Conservation (phyloP, 169 alveolate species). For the Babesia divergens region DNA sequence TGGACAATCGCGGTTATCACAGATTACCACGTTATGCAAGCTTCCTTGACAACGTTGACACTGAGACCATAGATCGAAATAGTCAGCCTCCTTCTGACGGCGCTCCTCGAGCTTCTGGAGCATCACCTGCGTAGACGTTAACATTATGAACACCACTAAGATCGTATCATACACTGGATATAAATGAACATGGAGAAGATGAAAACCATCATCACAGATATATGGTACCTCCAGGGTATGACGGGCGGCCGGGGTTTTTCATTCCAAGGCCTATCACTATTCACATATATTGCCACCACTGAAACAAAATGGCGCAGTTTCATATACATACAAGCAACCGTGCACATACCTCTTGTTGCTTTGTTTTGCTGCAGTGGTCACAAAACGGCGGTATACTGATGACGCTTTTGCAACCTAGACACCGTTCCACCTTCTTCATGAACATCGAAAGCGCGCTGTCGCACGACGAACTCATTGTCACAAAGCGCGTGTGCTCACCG, state of each 20-base stretch:
- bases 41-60: conserved; percentile 97
- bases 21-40: conserved; percentile 91
- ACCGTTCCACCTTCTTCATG: conserved; percentile 84
- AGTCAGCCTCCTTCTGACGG: conserved; percentile 86
- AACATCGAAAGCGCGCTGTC: conserved; percentile 88
- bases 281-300: no score
- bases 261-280: no score
- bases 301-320: no score
- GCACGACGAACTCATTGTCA: conserved; percentile 60
- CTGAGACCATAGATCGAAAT: conserved; percentile 93
- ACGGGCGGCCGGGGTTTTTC: no score
- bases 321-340: not conserved
- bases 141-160: no score
- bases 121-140: conserved; percentile 27
- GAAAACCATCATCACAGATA: no score
- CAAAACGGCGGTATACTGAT: conserved; percentile 74
- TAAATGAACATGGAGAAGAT: no score
- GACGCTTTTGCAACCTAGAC: conserved; percentile 91
- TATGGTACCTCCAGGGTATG: no score
- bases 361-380: conserved; percentile 67
- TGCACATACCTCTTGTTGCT: conserved; percentile 67
- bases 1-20: conserved; percentile 97
- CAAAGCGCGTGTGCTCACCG: conserved; percentile 73
- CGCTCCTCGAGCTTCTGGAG: conserved; percentile 74
- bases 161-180: no score